These are phyloP conservation scores for Tieghemostelium lacteum DNA, from an alignment of 78 protist genomes.

Conservation along the genomic window DNA sequence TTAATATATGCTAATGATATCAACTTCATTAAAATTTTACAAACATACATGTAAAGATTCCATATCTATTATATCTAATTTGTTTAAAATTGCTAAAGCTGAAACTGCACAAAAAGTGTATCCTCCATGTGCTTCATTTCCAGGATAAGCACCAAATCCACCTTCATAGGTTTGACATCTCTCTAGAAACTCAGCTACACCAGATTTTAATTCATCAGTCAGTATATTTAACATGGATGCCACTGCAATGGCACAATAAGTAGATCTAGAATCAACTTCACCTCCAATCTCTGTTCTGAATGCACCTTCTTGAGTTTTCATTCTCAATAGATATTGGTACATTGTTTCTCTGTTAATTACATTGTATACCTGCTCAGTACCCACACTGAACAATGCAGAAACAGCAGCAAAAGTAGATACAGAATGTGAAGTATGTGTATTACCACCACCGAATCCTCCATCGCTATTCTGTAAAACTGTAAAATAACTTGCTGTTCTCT, in stretches of 20 bases:
- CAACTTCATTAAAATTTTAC: too few species aligned
- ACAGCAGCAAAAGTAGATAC: conserved; percentile 99
- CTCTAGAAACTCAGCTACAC: conserved; percentile 80
- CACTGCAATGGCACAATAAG: conserved; percentile 89
- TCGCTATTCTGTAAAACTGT: conserved; percentile 24
- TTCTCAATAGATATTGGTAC: conserved; percentile 26
- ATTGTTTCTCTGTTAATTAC: conserved; percentile 77
- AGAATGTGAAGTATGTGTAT: conserved; percentile 92
- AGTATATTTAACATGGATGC: conserved; percentile 70
- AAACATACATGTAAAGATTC: conserved; percentile 39
- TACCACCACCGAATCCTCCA: conserved; percentile 88
- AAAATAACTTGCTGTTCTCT: conserved; percentile 10
- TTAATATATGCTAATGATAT: too few species aligned
- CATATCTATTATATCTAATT: conserved; percentile 59
- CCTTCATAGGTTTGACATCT: conserved; percentile 98
- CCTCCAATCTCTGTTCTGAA: conserved; percentile 93
- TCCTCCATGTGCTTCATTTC: conserved; percentile 99
- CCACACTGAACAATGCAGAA: conserved; percentile 76
- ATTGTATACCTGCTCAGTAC: conserved; percentile 66
- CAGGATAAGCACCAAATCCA: conserved; percentile 94
- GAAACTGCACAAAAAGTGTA: conserved; percentile 98
- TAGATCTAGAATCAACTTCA: conserved; percentile 88
- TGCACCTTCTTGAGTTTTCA: conserved; percentile 75
- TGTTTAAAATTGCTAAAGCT: conserved; percentile 85
- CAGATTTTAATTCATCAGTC: conserved; percentile 36